Conservation (phyloP, 2,329 filamentous ascomycete species). For the Diaporthe velutina region DNA sequence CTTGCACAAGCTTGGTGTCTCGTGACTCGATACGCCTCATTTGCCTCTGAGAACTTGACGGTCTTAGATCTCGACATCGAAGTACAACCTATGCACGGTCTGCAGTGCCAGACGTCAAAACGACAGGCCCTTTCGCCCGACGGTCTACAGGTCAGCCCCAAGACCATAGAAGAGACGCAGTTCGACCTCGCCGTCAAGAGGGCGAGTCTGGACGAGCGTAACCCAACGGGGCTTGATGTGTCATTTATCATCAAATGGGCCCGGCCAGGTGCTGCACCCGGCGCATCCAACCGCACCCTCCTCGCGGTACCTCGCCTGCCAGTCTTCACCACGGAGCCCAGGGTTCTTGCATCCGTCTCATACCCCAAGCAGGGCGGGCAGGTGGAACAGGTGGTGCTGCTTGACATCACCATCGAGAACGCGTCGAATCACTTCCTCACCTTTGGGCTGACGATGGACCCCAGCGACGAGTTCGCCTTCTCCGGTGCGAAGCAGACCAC, state of each 20-base stretch:
- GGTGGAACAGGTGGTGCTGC: constrained; percentile 54
- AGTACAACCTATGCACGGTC: constrained; percentile 63
- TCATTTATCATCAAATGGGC: constrained; percentile 84
- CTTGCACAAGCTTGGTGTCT: constrained; percentile 87
- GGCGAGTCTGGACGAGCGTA: constrained; percentile 83
- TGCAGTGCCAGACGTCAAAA: constrained; percentile 66
- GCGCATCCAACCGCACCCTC: constrained; percentile 70
- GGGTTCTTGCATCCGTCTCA: constrained; percentile 77
- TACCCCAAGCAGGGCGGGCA: constrained; percentile 53
- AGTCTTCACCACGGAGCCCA: constrained; percentile 86
- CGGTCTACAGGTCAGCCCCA: constrained; percentile 69
- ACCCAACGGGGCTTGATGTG: constrained; percentile 80
- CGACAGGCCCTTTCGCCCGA: constrained; percentile 53
- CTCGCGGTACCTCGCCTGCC: constrained; percentile 85
- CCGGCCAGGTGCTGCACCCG: constrained; percentile 58
- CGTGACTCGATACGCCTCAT: constrained; percentile 79
- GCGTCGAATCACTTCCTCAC: constrained; percentile 94
- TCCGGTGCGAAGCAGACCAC: constrained; percentile 86
- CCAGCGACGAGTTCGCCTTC: constrained; percentile 92
- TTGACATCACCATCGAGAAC: constrained; percentile 84
- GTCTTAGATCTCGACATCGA: constrained; percentile 73
- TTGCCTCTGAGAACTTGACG: constrained; percentile 78
- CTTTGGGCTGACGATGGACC: constrained; percentile 92
- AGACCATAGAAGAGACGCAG: constrained; percentile 77
- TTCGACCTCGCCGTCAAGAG: constrained; percentile 85